These are phyloP conservation scores for Dryas integrifolia DNA, from an alignment of 331 rosid species.

Conservation along the genomic window DNA sequence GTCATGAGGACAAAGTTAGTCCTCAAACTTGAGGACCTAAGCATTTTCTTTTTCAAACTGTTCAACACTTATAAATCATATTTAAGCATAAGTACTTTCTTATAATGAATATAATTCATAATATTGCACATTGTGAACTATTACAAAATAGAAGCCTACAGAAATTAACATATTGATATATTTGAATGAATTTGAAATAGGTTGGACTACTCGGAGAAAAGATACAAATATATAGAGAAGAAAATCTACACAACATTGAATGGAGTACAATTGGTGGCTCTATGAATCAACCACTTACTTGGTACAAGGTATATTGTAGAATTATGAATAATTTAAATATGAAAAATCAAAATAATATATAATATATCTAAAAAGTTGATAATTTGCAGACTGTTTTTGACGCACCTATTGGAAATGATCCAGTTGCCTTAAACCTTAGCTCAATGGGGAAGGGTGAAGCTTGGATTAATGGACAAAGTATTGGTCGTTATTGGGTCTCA, in stretches of 20 bases:
- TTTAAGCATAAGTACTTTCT: too few relatives aligned
- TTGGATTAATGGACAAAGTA: constrained; percentile 70
- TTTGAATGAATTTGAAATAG: constrained; percentile 22
- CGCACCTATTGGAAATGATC: constrained; percentile 48
- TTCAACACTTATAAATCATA: too few relatives aligned
- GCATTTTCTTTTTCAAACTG: too few relatives aligned
- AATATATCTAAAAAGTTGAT: background rate
- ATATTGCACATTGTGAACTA: too few relatives aligned
- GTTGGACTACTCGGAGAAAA: constrained; percentile 57
- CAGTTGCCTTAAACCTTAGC: constrained; percentile 50
- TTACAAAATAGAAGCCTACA: too few relatives aligned
- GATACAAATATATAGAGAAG: constrained; percentile 39
- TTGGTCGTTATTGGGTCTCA: constrained; percentile 78
- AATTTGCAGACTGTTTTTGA: constrained; percentile 42
- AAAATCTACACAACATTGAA: constrained; percentile 26
- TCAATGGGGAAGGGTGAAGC: constrained; percentile 74
- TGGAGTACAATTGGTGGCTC: constrained; percentile 37
- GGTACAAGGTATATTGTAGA: constrained; percentile 52
- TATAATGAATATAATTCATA: too few relatives aligned
- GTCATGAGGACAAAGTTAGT: too few relatives aligned
- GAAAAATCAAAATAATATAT: background rate
- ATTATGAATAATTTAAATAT: background rate
- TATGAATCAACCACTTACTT: constrained; percentile 33
- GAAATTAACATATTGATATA: background rate
- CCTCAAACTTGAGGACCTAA: too few relatives aligned